Evolutionary conservation across 78 protist species (phyloP).

Genomic region (Anaeramoeba flamelloides): DNA sequence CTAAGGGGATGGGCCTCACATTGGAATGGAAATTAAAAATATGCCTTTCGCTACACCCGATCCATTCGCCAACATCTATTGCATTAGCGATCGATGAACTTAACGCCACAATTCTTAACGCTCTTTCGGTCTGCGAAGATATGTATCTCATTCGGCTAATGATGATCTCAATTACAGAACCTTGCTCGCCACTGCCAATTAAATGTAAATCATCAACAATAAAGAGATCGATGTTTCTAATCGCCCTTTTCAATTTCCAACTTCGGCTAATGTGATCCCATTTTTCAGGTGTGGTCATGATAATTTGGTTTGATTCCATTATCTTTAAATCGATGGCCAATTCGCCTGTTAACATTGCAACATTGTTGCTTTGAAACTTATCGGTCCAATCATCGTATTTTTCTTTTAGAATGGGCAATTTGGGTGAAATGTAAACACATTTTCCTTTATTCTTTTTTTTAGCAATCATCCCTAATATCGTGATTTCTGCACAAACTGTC

Average conservation of each 20-base stretch:
- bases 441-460: neutral
- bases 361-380: slow-evolving; percentile 7
- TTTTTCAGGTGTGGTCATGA: slow-evolving; percentile 53
- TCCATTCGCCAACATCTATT: slow-evolving; percentile 42
- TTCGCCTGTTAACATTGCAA: slow-evolving; percentile 50
- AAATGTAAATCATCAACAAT: slow-evolving; percentile 72
- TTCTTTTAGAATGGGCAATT: slow-evolving; percentile 13
- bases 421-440: slow-evolving; percentile 31
- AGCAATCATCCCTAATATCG: slow-evolving; percentile 54
- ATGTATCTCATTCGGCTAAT: slow-evolving; percentile 75
- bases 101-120: slow-evolving; percentile 60
- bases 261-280: slow-evolving; percentile 78
- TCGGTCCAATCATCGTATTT: slow-evolving; percentile 1
- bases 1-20: slow-evolving; percentile 86
- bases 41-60: slow-evolving; percentile 39
- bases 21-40: slow-evolving; percentile 79
- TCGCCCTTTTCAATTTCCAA: slow-evolving; percentile 61
- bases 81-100: slow-evolving; percentile 65
- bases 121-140: slow-evolving; percentile 30
- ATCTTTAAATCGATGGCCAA: slow-evolving; percentile 24
- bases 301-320: neutral
- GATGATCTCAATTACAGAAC: slow-evolving; percentile 61
- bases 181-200: slow-evolving; percentile 61
- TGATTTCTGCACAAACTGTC: slow-evolving; percentile 90
- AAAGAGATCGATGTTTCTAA: slow-evolving; percentile 45